Percentiles rank a stretch among this genome's conserved stretches.
phyloP scores from a whole-genome alignment of 2,329 filamentous ascomycete species.

The Camillea tinctor region DNA sequence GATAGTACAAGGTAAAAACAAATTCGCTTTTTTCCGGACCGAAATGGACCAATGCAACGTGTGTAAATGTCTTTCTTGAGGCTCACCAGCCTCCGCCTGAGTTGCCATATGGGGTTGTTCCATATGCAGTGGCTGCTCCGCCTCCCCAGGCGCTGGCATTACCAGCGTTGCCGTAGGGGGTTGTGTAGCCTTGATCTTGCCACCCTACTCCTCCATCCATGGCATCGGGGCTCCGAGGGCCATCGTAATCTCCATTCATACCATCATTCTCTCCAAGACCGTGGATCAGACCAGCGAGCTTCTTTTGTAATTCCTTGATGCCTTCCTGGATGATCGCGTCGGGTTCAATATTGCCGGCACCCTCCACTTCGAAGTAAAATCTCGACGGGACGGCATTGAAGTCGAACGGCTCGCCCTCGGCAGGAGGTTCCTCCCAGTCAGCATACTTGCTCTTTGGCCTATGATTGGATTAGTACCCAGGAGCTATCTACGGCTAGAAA shows the following conservation, averaged over 20 bases:
- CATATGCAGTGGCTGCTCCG: conserved; percentile 39
- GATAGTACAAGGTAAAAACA: background rate
- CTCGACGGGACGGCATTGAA: conserved; percentile 80
- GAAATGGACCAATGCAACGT: background rate
- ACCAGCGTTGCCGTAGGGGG: conserved; percentile 61
- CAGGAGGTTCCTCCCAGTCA: conserved; percentile 73
- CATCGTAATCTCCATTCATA: conserved; percentile 60
- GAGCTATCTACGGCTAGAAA: background rate
- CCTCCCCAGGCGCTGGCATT: conserved; percentile 66
- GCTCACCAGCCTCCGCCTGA: conserved; percentile 52
- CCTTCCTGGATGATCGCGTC: conserved; percentile 87
- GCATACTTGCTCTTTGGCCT: conserved; percentile 83
- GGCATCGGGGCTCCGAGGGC: conserved; percentile 64
- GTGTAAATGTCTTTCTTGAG: conserved; percentile 8
- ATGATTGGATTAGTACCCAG: conserved; percentile 27
- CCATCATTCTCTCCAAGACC: conserved; percentile 54
- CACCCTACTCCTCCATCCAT: conserved; percentile 58
- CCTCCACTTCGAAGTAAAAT: conserved; percentile 95
- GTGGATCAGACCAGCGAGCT: conserved; percentile 78
- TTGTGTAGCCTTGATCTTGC: conserved; percentile 66
- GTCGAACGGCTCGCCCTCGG: conserved; percentile 85
- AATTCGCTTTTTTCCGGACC: background rate
- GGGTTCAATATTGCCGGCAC: conserved; percentile 81
- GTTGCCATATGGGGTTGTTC: conserved; percentile 49
- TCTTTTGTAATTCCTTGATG: conserved; percentile 84